These are phyloP conservation scores for Antitrichia curtipendula DNA, from an alignment of 225 moss, liverwort and hornwort species.

Conservation along the genomic window DNA sequence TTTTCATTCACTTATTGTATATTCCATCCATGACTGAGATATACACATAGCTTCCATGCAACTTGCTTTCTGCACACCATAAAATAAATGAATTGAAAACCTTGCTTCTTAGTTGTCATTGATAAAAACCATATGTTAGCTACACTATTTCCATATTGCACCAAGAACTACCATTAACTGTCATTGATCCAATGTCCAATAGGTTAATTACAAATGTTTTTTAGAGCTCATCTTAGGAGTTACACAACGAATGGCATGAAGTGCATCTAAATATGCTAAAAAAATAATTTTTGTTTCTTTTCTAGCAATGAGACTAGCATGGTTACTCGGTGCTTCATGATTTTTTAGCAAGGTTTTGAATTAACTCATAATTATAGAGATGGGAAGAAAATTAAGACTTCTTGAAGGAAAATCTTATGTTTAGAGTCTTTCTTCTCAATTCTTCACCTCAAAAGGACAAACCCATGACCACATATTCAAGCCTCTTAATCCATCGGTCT, in stretches of 20 bases:
- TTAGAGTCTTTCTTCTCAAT: background rate
- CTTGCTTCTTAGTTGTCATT: background rate
- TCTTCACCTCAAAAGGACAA: rapidly evolving
- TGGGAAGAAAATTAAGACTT: background rate
- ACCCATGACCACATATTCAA: rapidly evolving
- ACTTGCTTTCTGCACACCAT: background rate
- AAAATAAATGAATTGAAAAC: background rate
- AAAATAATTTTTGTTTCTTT: background rate
- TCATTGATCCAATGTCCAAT: background rate
- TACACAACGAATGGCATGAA: background rate
- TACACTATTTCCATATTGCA: background rate
- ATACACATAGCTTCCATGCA: rapidly evolving
- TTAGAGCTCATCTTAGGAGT: background rate
- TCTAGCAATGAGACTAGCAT: background rate
- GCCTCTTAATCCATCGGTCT: rapidly evolving
- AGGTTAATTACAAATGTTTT: background rate
- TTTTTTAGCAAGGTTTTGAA: background rate
- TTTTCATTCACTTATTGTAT: background rate
- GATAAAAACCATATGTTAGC: background rate
- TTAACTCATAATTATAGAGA: background rate
- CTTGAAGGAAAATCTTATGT: background rate
- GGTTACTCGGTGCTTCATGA: background rate
- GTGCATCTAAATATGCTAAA: background rate
- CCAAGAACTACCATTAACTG: background rate
- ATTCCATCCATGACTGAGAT: background rate